A percentile compares a stretch with the other conserved stretches of the same genome.
Evolutionary conservation across 1,284 basidiomycete genomes (phyloP).

Genomic region (Leucoagaricus sp.): DNA sequence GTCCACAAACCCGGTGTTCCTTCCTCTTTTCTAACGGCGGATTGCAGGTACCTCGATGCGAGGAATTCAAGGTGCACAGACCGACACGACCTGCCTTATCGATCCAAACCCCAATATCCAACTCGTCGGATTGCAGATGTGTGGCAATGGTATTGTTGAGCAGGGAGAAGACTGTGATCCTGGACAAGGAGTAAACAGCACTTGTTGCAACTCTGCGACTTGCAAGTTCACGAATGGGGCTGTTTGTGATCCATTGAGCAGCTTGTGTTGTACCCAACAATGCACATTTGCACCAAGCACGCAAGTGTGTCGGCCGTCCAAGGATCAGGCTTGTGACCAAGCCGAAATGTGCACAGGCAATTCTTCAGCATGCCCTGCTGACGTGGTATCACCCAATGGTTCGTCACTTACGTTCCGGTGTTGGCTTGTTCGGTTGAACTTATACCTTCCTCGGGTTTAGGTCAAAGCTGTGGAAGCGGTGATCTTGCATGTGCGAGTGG

Average conservation of each 20-base stretch:
- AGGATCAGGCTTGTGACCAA: conserved; percentile 72
- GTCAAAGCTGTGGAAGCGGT: conserved; percentile 62
- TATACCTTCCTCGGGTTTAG: conserved; percentile 31
- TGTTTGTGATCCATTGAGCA: conserved; percentile 80
- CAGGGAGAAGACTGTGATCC: conserved; percentile 88
- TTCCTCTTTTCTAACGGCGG: too few relatives aligned
- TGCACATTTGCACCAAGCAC: conserved; percentile 72
- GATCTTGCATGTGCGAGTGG: conserved; percentile 82
- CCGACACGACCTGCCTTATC: conserved; percentile 64
- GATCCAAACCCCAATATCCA: conserved; percentile 48
- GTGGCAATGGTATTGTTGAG: conserved; percentile 81
- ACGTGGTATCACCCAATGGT: conserved; percentile 72
- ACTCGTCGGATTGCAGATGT: conserved; percentile 69
- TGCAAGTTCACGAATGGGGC: conserved; percentile 79
- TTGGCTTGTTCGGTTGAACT: neutral
- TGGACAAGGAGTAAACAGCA: conserved; percentile 59
- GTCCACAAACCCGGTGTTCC: neutral
- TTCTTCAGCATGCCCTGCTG: conserved; percentile 72
- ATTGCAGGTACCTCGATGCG: conserved; percentile 61
- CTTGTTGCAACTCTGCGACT: conserved; percentile 78
- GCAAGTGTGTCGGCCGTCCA: conserved; percentile 73
- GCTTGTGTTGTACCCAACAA: conserved; percentile 72
- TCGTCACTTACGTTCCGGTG: conserved; percentile 21
- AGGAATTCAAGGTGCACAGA: conserved; percentile 37
- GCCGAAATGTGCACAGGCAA: conserved; percentile 83